These are phyloP conservation scores for Ustilaginoidea virens DNA, from an alignment of 2,329 filamentous ascomycete species.

Conservation along the genomic window DNA sequence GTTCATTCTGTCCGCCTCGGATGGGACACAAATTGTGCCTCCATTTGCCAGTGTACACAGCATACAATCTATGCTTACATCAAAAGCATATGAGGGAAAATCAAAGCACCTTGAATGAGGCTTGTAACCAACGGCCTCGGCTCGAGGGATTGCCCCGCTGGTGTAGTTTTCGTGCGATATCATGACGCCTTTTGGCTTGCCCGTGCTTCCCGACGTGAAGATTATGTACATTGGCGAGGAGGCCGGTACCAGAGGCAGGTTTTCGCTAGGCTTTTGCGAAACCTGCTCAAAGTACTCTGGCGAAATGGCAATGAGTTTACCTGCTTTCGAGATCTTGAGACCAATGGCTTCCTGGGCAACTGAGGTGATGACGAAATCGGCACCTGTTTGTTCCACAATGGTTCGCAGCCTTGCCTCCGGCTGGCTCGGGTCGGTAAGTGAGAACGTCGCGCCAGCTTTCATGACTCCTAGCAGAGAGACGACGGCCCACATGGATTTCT, in stretches of 20 bases:
- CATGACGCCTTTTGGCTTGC: constrained; percentile 47
- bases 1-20: constrained; percentile 2
- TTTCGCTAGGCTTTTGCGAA: no score
- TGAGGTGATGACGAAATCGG: constrained; percentile 24
- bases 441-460: constrained; percentile 32
- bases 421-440: constrained; percentile 30
- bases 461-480: constrained; percentile 30
- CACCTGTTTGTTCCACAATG: constrained; percentile 27
- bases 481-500: constrained; percentile 31
- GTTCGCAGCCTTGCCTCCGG: constrained; percentile 27
- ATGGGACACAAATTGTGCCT: constrained; percentile 5
- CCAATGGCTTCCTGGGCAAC: no score
- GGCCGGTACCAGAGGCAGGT: constrained; percentile 24
- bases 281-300: constrained; percentile 16
- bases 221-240: constrained; percentile 36
- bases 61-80: constrained; percentile 3
- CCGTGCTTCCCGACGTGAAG: constrained; percentile 51
- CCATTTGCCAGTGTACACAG: constrained; percentile 3
- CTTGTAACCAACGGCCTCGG: constrained; percentile 25
- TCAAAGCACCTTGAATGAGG: constrained; percentile 22
- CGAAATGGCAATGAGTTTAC: constrained; percentile 14
- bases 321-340: no score
- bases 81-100: constrained; percentile 6
- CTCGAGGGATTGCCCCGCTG: constrained; percentile 27
- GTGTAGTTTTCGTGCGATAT: constrained; percentile 31